Base-by-base conservation (phyloP, 2,329 filamentous ascomycete species). In the Penicillium sp. region DNA sequence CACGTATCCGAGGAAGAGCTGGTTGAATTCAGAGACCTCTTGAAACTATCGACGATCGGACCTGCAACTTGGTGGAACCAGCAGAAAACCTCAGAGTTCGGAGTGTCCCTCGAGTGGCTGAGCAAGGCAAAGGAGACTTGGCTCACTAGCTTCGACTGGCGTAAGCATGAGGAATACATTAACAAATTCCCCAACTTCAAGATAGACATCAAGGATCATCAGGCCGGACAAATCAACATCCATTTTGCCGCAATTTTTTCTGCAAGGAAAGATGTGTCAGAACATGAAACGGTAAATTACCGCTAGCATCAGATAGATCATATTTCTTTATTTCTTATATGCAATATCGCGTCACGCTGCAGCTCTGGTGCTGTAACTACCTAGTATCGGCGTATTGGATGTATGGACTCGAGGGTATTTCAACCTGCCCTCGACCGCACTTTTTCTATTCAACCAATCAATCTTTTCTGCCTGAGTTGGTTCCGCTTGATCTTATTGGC, bases 181-280 rank as follows among this genome's bases (percentile, higher is more conserved):
- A 56, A 56, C 41, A 46, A 45, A 2, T 56, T 56, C 18, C 54
- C 50, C 2, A 56, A 50, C 11, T 56, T 53, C 46, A 50, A 53
- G n/a, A 31, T 42, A 14, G 14, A 26, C 1, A 5, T 56, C 6
- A 6, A 56, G 12, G 54, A 56, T 26, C 1, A 6, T 40, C 54
- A 61, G n/a, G 45, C 54, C 22, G 56, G 58, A n/a, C 27, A 54
- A 11, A 72, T 78, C 53, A 65, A 73, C 4, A 71, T 85, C 40
- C 82, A 85, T 61, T 85, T 85, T 62, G 66, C 75, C 1, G 82
- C 77, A 0, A 70, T 85, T 0, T 85, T 85, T 67, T 85, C 82
- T 0, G 60, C 73, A 37, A 78, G 76, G 18, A 41, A 67, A 1
- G 74, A n/a, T n/a, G n/a, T n/a, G n/a, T n/a, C n/a, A n/a, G n/a